Conservation (phyloP, 805 yeast genomes). For the Candida ovalis region DNA sequence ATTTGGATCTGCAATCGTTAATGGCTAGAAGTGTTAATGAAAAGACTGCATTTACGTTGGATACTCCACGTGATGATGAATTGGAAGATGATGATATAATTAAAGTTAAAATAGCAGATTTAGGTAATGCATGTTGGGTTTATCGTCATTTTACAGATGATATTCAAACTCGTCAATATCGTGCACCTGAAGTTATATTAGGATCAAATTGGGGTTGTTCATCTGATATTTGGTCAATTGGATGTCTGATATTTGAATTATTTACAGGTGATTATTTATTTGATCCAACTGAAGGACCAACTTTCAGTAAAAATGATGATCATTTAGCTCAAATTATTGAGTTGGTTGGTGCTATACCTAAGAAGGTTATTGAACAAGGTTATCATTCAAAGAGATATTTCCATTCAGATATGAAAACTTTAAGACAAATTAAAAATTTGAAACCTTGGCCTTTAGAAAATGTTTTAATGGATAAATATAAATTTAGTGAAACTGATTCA, state of each 20-base stretch:
- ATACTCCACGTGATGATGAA: conserved; percentile 36
- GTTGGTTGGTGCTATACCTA: conserved; percentile 37
- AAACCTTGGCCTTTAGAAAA: conserved; percentile 86
- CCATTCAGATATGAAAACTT: conserved; percentile 35
- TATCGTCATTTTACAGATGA: conserved; percentile 81
- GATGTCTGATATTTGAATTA: conserved; percentile 85
- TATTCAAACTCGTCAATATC: conserved; percentile 87
- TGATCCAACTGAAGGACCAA: conserved; percentile 78
- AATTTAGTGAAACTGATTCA: conserved; percentile 64
- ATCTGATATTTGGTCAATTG: conserved; percentile 94
- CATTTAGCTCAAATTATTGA: conserved; percentile 95
- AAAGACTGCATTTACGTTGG: conserved; percentile 26
- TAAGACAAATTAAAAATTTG: conserved; percentile 74
- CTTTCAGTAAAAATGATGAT: conserved; percentile 88
- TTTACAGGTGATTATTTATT: conserved; percentile 92
- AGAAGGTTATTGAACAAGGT: conserved; percentile 58
- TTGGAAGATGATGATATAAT: conserved; percentile 48
- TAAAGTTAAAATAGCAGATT: conserved; percentile 84
- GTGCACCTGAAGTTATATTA: conserved; percentile 83
- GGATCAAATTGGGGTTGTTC: conserved; percentile 93
- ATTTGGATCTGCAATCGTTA: conserved; percentile 32
- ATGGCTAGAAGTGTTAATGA: conserved; percentile 38
- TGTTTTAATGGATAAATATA: conserved; percentile 84
- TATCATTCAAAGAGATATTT: conserved; percentile 47
- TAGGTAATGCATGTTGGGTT: conserved; percentile 88